A percentile compares a stretch with the other conserved stretches of the same genome.
Conservation (phyloP, 2,329 filamentous ascomycete species). For the Claviceps paspali region DNA sequence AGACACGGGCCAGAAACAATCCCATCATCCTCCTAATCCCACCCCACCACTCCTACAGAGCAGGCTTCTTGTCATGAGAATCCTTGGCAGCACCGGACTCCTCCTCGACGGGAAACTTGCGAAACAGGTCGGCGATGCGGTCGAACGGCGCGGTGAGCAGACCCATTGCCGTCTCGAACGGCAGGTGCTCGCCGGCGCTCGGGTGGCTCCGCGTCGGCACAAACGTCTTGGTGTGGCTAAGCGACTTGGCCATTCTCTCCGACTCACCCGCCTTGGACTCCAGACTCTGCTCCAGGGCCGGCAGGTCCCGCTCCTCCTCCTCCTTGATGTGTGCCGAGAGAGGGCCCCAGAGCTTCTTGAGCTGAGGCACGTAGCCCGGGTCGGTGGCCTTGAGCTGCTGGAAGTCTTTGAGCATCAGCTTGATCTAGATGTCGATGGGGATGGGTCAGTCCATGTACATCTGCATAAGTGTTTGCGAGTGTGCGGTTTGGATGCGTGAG, state of each 20-base stretch:
- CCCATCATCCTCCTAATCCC: not conserved
- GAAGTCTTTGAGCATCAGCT: conserved; percentile 32
- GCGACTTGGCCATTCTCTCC: conserved; percentile 24
- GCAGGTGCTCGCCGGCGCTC: conserved; percentile 32
- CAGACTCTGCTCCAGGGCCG: conserved; percentile 29
- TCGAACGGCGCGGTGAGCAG: conserved; percentile 42
- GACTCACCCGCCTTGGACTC: conserved; percentile 16
- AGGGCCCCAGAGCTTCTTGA: conserved; percentile 27
- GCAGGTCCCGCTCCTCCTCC: conserved; percentile 34
- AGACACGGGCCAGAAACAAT: too few relatives aligned
- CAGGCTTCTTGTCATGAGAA: not conserved
- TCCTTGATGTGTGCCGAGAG: conserved; percentile 31
- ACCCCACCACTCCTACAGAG: too few relatives aligned
- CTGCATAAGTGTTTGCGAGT: too few relatives aligned
- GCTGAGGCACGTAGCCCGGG: conserved; percentile 25
- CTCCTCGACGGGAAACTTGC: conserved; percentile 34
- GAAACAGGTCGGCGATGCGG: conserved; percentile 36
- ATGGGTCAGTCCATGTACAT: too few relatives aligned
- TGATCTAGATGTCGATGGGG: too few relatives aligned
- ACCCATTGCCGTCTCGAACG: conserved; percentile 39
- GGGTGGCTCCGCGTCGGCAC: conserved; percentile 37
- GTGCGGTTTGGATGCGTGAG: too few relatives aligned
- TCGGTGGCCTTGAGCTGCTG: conserved; percentile 27
- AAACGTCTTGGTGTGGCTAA: conserved; percentile 37
- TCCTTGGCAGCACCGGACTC: not conserved